Base-by-base conservation (phyloP, 2,329 filamentous ascomycete genomes). In the Epichloe hybrida region DNA sequence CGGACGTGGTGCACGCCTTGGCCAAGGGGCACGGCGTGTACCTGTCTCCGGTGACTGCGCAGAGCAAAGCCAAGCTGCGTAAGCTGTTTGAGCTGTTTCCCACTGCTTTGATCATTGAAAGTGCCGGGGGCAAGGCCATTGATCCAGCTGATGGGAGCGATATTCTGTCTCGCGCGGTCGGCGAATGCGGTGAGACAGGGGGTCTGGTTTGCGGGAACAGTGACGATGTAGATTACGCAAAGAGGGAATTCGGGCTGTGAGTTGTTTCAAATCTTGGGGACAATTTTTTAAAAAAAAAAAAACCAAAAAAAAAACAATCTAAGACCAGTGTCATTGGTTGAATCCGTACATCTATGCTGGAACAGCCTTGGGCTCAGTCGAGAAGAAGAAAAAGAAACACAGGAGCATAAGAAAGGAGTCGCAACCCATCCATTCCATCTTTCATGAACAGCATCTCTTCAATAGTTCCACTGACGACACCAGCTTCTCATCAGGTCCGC, bases 21-120 rank as follows among this genome's bases (percentile, higher is more conserved):
- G 72, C 76, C 53, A 82, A 83, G 61, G 77, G 78, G 0, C 78
- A 83, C 50, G 80, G 80, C 1, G 61, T 83, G 1, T 83, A 82
- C 57, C 58, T 81, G 2, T 78, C 73, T 1, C 80, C 80, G 0
- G 77, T 80, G 5, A 76, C 76, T 1, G 59, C 54, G 0, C 59
- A 59, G 9, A 77, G 72, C 57, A 68, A 67, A 55, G 76, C 80
- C 0, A 83, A 83, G 68, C 61, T 83, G 53, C 66, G 80, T 36
- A 64, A 74, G 6, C 61, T 83, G 31, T 83, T 79, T 52, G 80
- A 83, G 63, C 58, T 83, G 20, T 72, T 70, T 45, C 80, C 80
- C 1, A 62, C 83, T n/a, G 79, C 79, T 0, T 62, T 83, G 27
- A 62, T 83, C 2, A 55, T 83, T 1, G 80, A 83, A 62, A 80